Percentiles rank a stretch among this genome's conserved stretches.
These are phyloP conservation scores for Phytopythium litorale DNA, from an alignment of 352 stramenopile genomes.

Conservation along the genomic window DNA sequence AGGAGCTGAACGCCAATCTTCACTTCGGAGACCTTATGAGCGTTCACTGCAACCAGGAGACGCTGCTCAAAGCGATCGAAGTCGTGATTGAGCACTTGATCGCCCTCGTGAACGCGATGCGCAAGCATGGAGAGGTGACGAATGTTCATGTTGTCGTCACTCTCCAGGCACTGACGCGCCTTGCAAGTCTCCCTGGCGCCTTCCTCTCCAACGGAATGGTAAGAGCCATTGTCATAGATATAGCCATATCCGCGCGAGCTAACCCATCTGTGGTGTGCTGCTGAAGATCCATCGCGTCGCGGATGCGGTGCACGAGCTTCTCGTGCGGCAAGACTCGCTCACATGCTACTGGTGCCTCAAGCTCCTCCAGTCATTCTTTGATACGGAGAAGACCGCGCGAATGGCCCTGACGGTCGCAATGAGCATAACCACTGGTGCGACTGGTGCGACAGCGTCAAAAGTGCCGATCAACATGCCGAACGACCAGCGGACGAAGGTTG, in stretches of 20 bases:
- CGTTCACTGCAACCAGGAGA: slow-evolving; percentile 22
- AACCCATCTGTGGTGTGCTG: background rate
- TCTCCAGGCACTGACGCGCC: slow-evolving; percentile 46
- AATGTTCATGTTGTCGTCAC: slow-evolving; percentile 39
- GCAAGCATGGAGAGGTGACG: slow-evolving; percentile 27
- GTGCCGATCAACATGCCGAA: slow-evolving; percentile 16
- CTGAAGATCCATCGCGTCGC: slow-evolving; percentile 42
- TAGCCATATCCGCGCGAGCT: background rate
- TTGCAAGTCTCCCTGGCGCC: slow-evolving; percentile 40
- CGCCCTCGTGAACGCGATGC: slow-evolving; percentile 28
- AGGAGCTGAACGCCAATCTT: slow-evolving; percentile 57
- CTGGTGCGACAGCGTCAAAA: background rate
- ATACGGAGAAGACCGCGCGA: slow-evolving; percentile 8
- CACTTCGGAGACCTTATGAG: slow-evolving; percentile 33
- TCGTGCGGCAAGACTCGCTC: slow-evolving; percentile 55
- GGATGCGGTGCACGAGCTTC: slow-evolving; percentile 50
- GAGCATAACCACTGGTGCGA: background rate
- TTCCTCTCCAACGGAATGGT: slow-evolving; percentile 39
- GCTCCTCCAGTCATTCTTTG: slow-evolving; percentile 63
- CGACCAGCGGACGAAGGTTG: slow-evolving; percentile 43
- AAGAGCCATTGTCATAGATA: slow-evolving; percentile 4
- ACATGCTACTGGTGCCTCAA: slow-evolving; percentile 67
- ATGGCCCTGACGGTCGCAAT: background rate
- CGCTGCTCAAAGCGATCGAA: slow-evolving; percentile 42
- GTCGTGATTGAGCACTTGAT: slow-evolving; percentile 44